phyloP scores from a whole-genome alignment of 1,284 basidiomycete genomes.

The Agroathelia rolfsii region DNA sequence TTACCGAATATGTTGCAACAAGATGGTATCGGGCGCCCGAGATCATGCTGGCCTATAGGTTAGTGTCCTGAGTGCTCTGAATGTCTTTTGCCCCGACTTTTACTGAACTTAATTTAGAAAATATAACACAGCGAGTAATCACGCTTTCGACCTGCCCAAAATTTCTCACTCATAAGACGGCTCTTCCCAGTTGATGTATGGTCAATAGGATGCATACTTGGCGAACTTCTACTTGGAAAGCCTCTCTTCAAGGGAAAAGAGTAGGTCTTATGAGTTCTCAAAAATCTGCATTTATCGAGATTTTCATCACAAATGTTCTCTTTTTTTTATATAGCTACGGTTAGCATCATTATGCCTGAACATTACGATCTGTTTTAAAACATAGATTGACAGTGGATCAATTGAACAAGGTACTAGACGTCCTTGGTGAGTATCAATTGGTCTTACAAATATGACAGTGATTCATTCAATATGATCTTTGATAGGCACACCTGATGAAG shows the following conservation, averaged over 20 bases:
- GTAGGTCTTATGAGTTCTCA: constrained; percentile 43
- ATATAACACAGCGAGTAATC: constrained; percentile 70
- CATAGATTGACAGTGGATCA: constrained; percentile 74
- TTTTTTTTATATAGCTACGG: constrained; percentile 42
- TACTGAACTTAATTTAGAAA: too few relatives aligned
- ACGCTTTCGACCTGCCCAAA: too few relatives aligned
- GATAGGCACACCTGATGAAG: constrained; percentile 78
- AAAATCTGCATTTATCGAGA: too few relatives aligned
- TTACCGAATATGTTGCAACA: constrained; percentile 90
- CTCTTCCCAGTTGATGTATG: constrained; percentile 78
- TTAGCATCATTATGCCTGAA: constrained; percentile 38
- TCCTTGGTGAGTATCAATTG: constrained; percentile 51
- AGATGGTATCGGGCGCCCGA: constrained; percentile 96
- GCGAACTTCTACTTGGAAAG: constrained; percentile 79
- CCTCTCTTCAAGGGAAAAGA: constrained; percentile 98
- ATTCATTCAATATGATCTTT: constrained; percentile 25
- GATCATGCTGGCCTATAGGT: constrained; percentile 90
- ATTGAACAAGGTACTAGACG: constrained; percentile 76
- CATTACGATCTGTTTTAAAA: constrained; percentile 66
- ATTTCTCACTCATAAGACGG: constrained; percentile 12
- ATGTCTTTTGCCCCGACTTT: constrained; percentile 6
- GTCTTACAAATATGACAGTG: constrained; percentile 1
- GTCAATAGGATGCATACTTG: constrained; percentile 94
- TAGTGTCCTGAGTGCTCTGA: constrained; percentile 34
- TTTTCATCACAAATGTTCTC: constrained; percentile 17